Base-by-base conservation (phyloP, 257 asterid species). In the Solanum raphanifolium region DNA sequence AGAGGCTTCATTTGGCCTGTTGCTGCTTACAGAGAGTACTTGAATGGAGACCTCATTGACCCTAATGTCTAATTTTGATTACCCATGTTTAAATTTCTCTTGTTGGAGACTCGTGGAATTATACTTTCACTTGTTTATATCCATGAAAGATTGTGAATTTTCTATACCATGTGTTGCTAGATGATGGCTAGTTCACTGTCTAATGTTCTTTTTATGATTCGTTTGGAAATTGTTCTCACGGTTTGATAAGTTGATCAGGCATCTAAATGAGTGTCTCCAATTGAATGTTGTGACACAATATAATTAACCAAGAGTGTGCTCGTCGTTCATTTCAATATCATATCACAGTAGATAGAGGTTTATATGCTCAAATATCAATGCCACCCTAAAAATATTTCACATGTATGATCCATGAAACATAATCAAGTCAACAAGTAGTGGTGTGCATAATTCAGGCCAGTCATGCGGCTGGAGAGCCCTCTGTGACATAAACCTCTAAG, bases 1-100 rank as follows among this genome's bases (percentile, higher is more conserved):
- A 94, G 98, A 90, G 98, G 98, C 15, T 97, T 95, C 94, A 95
- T 81, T 93, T 97, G 99, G 99, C 99, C 98, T 1, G 91, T 97
- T 73, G 98, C 99, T 81, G 99, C 98, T 62, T 95, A 95, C 96
- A 93, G 98, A 91, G 99, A 93, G 91, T 89, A n/a, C 88, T 13
- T 95, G 92, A 97, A 90, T 23, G 99, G 98, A n/a, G 98, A 97
- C 4, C 98, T 97, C 90, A 92, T 91, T 71, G 99, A 97, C 58
- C 98, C 99, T 74, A 91, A 92, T 85, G 93, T 93, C 92, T 97
- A 91, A 94, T 27, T 81, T 29, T 43, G 31, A 43, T 79, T 27
- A 12, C 13, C 25, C 8, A 0, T 72, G 25, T 72, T 72, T 72
- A 31, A 34, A 16, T 72, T 18, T 32, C 79, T 72, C 43, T 32